Evolutionary conservation across 2,329 filamentous ascomycete genomes (phyloP), one percentile per base, ranked within the genome.

Genomic region (Monilinia fructigena): DNA sequence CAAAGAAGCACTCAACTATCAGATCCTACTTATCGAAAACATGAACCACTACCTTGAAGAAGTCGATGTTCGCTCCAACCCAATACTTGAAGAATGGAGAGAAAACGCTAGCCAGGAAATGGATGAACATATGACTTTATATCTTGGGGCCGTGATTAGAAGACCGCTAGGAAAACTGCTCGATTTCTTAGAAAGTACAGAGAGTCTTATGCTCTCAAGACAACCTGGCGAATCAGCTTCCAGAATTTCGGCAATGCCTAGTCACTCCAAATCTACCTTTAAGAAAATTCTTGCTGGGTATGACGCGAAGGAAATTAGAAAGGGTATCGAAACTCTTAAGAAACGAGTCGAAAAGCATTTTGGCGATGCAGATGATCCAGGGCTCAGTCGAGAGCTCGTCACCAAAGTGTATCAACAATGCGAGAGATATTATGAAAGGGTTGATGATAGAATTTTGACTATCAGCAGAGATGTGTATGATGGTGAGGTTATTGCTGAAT

Each of bases 1-100:
- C 76, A 98, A 99, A 79, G 93, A 97, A 77, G 92, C 93, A 6
- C 85, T 99, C 68, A 98, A 98, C 79, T 97, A 96, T 79, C 93
- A 98, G 78, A 97, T 99, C 74, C 84, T 98, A 45, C 84, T 98
- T 64, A 98, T 99, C 72, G 94, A 99, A 78, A 99, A 99, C 78
- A 97, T 97, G 93, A 96, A 97, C 75, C 93, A 97, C 78, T 98
- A 96, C 79, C 82, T 95, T 14, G 93, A 98, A 76, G 93, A 97
- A 77, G 90, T 96, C 11, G 92, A 96, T 71, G 80, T 89, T 20
- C 85, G 86, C 23, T 84, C 85, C 48, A 86, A 95, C 69, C 85
- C 90, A 10, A 87, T 96, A 0, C 83, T 98, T 5, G 87, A 91
- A 68, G 87, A 91, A 72, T 97, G 93, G 91, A 90, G 88, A 74